Base-by-base conservation (phyloP, 192 early-diverging fungal species). In the Phycomyces nitens region DNA sequence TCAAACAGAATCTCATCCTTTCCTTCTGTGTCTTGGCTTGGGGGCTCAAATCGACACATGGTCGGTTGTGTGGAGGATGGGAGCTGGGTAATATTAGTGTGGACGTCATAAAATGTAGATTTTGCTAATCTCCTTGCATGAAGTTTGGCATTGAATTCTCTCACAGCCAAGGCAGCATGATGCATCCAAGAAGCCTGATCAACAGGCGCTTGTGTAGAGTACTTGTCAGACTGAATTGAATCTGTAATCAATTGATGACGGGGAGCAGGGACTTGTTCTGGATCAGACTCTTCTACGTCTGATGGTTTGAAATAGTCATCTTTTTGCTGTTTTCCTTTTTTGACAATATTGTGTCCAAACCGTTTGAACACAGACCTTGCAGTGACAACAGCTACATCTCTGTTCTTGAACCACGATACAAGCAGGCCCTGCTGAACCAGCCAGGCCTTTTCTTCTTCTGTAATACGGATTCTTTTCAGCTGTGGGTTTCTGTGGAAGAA, bases 401-500 rank as follows among this genome's bases (percentile, higher is more conserved):
- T 81, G 58, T 80, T 84, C 44, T 87, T 78, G 60, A 89, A 89
- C 56, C 80, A 82, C 42, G 83, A 79, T 22, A 87, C 80, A n/a
- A 92, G 66, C 71, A 87, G 74, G 21, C 80, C 76, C 11, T 68
- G 68, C 20, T 88, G 76, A 14, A 87, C 81, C 70, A 92, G 73
- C 57, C 79, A 65, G 14, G 87, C 81, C 51, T 89, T 85, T 70
- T 96, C 95, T 70, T 90, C 82, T 34, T 92, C 89, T 2, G 86
- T 89, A 10, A 87, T 88, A 60, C 82, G 84, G 29, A 98, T 77
- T 24, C 92, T 85, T 12, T 80, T 77, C 62, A 98, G 76, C 2
- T 84, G 71, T 34, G 89, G 88, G 68, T 95, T 93, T 66, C 85
- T 87, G 65, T 90, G 77, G 73, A 96, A 96, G 68, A 98, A 89